Evolutionary conservation across 192 early-diverging fungal genomes (phyloP), one percentile per base, ranked within the genome.

Genomic region (Umbelopsis sp.): DNA sequence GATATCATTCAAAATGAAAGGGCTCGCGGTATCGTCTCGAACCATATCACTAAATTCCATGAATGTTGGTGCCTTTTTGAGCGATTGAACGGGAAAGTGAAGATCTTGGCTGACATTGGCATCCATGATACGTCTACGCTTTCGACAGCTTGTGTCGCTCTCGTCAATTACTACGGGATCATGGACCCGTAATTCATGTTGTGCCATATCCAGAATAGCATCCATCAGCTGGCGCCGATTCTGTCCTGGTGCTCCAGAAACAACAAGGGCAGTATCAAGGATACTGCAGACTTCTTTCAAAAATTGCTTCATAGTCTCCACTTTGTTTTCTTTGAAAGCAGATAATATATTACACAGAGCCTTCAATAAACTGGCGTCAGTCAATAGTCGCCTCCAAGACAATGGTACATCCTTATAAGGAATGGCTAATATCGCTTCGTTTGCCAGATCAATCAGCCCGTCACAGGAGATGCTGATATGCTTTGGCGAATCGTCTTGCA

Each of bases 191-290:
- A 83, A 49, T 49, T 46, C 30, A 21, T 61, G 25, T 58, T 82
- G 81, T 13, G 66, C 22, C 18, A 51, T 5, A 50, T 75, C 70
- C 13, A 85, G 16, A 61, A 72, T 25, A 4, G 22, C 50, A 18
- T 75, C 35, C 2, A 69, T 45, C 15, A 74, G 23, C 44, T 45
- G 22, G 9, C 76, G 73, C 15, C 74, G 69, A 22, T 49, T 22
- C 11, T 65, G 30, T 8, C 80, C 81, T 1, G 84, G 75, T n/a
- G 82, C 81, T 12, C 89, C 89, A 6, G 88, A 72, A 74, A 90
- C 82, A 4, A 91, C 66, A 9, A 88, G 66, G 0, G 86, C 82
- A 37, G 77, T 80, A 41, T 91, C 90, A 13, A 89, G 76, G 20
- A 67, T 52, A 22, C 50, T 70, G 44, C 89, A 77, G 1, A 85